Conservation (phyloP, 768 basidiomycete species). For the Suillus lakei region DNA sequence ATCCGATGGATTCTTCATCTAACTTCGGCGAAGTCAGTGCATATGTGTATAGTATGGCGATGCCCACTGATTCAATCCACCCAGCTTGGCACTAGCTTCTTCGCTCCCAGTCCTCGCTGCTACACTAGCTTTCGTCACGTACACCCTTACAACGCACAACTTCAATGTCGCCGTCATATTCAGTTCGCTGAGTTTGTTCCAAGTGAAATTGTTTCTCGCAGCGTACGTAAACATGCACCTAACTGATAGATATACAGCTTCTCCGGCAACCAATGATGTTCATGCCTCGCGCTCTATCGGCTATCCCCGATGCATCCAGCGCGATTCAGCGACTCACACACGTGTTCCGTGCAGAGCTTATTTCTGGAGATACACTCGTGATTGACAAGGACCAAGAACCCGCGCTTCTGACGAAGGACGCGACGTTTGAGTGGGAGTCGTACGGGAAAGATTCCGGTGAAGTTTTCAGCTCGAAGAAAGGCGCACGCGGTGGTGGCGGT, state of each 20-base stretch:
- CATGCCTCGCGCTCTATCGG: conserved; percentile 63
- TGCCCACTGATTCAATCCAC: background rate
- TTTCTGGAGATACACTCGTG: conserved; percentile 43
- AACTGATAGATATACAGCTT: conserved; percentile 39
- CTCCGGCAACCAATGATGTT: conserved; percentile 75
- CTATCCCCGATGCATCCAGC: conserved; percentile 66
- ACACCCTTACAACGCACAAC: conserved; percentile 54
- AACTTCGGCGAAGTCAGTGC: background rate
- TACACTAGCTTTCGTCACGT: conserved; percentile 69
- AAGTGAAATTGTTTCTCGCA: conserved; percentile 33
- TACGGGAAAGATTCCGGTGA: conserved; percentile 16
- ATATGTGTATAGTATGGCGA: background rate
- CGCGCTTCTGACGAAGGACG: conserved; percentile 57
- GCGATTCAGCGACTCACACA: conserved; percentile 56
- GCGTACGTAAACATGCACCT: background rate
- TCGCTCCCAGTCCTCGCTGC: conserved; percentile 68
- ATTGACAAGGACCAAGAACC: conserved; percentile 50
- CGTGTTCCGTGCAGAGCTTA: conserved; percentile 55
- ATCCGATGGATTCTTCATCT: conserved; percentile 6
- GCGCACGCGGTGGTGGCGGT: conserved; percentile 10
- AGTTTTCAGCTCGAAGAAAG: conserved; percentile 8
- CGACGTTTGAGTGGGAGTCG: conserved; percentile 70
- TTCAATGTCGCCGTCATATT: conserved; percentile 75
- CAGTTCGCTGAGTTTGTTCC: conserved; percentile 64
- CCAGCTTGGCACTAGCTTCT: conserved; percentile 47